Conservation (phyloP, 2,329 filamentous ascomycete species). For the Lecanosticta acicola region DNA sequence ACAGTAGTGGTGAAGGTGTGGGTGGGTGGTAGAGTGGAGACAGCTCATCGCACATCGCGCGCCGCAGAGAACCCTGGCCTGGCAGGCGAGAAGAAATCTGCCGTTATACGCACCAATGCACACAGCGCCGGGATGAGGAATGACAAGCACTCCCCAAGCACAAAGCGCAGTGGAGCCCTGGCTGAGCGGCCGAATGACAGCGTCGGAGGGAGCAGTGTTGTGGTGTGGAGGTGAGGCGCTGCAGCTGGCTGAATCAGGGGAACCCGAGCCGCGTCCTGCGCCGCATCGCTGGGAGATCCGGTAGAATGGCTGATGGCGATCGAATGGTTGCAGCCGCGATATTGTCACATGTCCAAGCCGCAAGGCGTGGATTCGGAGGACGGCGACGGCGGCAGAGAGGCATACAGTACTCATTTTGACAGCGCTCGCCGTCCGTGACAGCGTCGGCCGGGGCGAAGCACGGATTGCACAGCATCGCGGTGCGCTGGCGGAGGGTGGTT, state of each 20-base stretch:
- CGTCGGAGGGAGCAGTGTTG: too few relatives aligned
- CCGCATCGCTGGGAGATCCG: conserved; percentile 16
- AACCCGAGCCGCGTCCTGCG: conserved; percentile 15
- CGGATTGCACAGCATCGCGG: too few relatives aligned
- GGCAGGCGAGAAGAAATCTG: not conserved
- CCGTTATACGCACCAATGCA: conserved; percentile 17
- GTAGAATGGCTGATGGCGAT: conserved; percentile 11
- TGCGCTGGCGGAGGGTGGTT: too few relatives aligned
- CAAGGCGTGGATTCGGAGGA: too few relatives aligned
- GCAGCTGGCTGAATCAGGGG: conserved; percentile 16
- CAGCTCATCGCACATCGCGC: not conserved
- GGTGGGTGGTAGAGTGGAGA: too few relatives aligned
- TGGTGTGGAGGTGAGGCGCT: too few relatives aligned
- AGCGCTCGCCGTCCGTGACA: too few relatives aligned
- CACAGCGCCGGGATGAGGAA: conserved; percentile 12
- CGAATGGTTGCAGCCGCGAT: conserved; percentile 1
- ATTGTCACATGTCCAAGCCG: not conserved
- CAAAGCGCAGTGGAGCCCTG: not conserved
- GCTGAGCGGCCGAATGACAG: conserved; percentile 5
- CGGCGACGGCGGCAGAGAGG: too few relatives aligned
- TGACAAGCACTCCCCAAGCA: not conserved
- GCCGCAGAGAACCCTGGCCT: not conserved
- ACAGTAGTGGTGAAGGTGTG: not conserved
- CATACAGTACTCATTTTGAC: too few relatives aligned
- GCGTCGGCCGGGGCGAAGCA: too few relatives aligned